A percentile compares a stretch with the other conserved stretches of the same genome.
Conservation (phyloP, 202 grass and related monocot species). For the Panicum hallii region DNA sequence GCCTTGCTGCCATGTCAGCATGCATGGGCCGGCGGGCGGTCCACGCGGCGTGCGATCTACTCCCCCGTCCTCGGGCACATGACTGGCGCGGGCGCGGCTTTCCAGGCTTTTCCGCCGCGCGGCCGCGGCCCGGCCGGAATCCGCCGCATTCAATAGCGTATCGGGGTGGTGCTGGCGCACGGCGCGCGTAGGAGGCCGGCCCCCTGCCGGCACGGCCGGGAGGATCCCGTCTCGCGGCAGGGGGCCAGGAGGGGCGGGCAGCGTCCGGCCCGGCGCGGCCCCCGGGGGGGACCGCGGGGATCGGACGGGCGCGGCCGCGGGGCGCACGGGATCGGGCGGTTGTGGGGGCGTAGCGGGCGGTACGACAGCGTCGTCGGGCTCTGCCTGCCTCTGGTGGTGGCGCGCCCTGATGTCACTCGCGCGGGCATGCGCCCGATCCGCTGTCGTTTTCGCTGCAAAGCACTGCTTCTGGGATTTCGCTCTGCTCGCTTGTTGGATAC, state of each 20-base stretch:
- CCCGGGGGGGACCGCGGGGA: not conserved
- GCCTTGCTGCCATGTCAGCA: not conserved
- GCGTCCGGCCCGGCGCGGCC: slow-evolving; percentile 30
- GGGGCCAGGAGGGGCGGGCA: not conserved
- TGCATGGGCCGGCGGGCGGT: not conserved
- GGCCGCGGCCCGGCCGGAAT: not conserved
- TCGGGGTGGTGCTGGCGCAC: slow-evolving; percentile 19
- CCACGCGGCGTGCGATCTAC: not conserved
- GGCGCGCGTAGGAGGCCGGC: not conserved
- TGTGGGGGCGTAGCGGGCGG: not conserved
- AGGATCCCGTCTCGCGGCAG: not conserved
- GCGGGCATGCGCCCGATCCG: slow-evolving; percentile 51
- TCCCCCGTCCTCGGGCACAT: not conserved
- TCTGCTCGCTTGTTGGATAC: slow-evolving; percentile 47
- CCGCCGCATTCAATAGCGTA: slow-evolving; percentile 50
- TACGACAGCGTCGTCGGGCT: not conserved
- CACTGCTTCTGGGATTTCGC: slow-evolving; percentile 63
- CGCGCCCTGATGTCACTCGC: slow-evolving; percentile 43
- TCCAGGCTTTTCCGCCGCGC: not conserved
- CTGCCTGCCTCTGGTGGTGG: not conserved
- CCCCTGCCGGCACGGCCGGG: not conserved
- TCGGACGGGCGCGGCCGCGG: slow-evolving; percentile 34
- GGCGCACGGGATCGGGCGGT: slow-evolving; percentile 44
- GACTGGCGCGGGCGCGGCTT: slow-evolving; percentile 17
- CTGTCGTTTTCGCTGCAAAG: slow-evolving; percentile 67